Base-by-base conservation (phyloP, 768 basidiomycete genomes). In the Termitomyces sp. region DNA sequence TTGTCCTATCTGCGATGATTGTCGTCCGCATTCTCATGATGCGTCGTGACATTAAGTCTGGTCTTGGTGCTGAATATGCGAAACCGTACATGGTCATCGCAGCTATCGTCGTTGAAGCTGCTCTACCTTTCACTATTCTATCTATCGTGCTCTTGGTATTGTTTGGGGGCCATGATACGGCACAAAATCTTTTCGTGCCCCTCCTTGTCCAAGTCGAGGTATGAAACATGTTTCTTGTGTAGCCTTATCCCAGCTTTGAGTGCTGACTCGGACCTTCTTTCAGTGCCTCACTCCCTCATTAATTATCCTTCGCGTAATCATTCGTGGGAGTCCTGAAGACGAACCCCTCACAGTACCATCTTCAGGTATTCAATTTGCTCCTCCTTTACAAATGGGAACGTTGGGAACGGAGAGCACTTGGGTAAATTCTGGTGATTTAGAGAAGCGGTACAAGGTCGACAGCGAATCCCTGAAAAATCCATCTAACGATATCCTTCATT, bases 41-140 rank as follows among this genome's bases (percentile, higher is more conserved):
- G 62, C 70, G 71, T 32, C 63, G 65, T 24, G 48, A 54, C 16
- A 63, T 73, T 22, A 61, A 66, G 18, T 51, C 63, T 20, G 50
- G 64, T 18, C 63, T 75, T 11, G 69, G 74, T 2, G 54, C 62
- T 3, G 67, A 73, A 45, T 66, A 71, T 57, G 69, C 71, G 24
- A 63, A 58, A 35, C 63, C 62, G 33, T 77, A 77, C 60, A 71
- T 73, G 0, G 67, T 68, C n/a, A 67, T 74, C 40, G 68, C 66
- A 8, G 66, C 75, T 15, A 69, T 76, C 56, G 65, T 75, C 50
- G 58, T 77, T 24, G 76, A 78, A 63, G 71, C 71, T 15, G 75
- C 77, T 20, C 54, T 74, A 15, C 75, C 75, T 2, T 77, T 74
- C 70, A 71, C 71, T 11, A 46, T 76, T 20, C 57, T 75, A 9